Base-by-base conservation (phyloP, 306 rosid genomes). In the Clitoria ternatea region DNA sequence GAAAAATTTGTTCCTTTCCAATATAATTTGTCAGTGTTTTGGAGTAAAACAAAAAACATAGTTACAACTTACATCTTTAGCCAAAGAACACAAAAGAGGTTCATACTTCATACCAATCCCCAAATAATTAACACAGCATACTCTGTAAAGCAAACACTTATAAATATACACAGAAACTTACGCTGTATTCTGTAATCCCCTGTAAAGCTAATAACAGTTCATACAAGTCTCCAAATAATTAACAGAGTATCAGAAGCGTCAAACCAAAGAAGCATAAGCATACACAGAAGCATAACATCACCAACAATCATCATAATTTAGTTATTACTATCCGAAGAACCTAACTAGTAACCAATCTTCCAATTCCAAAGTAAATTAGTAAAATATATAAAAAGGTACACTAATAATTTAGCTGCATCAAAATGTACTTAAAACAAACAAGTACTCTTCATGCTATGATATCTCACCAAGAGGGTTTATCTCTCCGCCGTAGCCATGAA, bases 401-500 rank as follows among this genome's bases (percentile, higher is more conserved):
- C n/a, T n/a, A n/a, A n/a, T n/a, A n/a, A n/a, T n/a, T n/a, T n/a
- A n/a, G n/a, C n/a, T n/a, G n/a, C n/a, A n/a, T n/a, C n/a, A n/a
- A n/a, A n/a, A n/a, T n/a, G n/a, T n/a, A n/a, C n/a, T n/a, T n/a
- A 22, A 14, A 11, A 43, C 3, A 39, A 63, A 40, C 29, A 37
- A 19, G 35, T n/a, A n/a, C n/a, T n/a, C n/a, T n/a, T n/a, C 33
- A 26, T 2, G 12, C 10, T 0, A 30, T n/a, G n/a, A n/a, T 8
- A 27, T 79, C 97, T 87, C 77, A 95, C 99, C 99, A 30, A 95
- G 97, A 32, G 99, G 99, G 77, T 95, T 95, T 24, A 95, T 83
- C 87, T 95, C 96, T 55, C 89, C 96, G 13, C 92, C 97, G 69
- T 91, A 95, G 2, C 99, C 99, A 43, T 95, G 89, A 73, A 95